Conservation (phyloP, 768 basidiomycete genomes). For the Strobilomyces dryophilus region DNA sequence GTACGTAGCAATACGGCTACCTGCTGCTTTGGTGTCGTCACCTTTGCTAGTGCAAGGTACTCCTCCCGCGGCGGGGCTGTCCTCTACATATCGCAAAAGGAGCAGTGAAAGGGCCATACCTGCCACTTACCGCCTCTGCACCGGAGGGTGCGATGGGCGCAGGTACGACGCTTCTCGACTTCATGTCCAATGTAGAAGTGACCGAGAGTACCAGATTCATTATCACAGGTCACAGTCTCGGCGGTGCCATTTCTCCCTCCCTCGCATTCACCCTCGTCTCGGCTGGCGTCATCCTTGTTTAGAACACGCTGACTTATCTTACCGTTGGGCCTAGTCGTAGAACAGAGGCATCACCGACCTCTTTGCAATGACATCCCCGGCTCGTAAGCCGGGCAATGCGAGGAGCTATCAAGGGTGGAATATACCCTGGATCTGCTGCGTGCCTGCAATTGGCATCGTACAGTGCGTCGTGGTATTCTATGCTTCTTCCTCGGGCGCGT, state of each 20-base stretch:
- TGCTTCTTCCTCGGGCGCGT: not conserved
- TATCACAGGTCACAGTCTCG: constrained; percentile 11
- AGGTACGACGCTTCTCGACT: constrained; percentile 6
- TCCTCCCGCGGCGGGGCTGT: not conserved
- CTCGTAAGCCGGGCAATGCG: not conserved
- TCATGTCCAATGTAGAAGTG: not conserved
- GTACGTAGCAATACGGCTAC: not conserved
- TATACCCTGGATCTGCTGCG: constrained; percentile 10
- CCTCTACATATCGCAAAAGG: constrained; percentile 14
- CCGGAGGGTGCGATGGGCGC: not conserved
- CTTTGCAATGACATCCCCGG: constrained; percentile 2
- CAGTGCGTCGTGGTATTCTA: not conserved
- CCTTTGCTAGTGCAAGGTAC: constrained; percentile 1
- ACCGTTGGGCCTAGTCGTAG: constrained; percentile 12
- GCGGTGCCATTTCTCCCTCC: constrained; percentile 8
- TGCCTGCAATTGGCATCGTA: not conserved
- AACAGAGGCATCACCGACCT: not conserved
- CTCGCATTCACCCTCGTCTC: constrained; percentile 10
- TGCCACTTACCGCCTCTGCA: constrained; percentile 1
- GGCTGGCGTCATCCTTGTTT: not conserved
- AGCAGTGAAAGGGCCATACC: not conserved
- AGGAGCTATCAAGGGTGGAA: constrained; percentile 13
- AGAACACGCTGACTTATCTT: constrained; percentile 36
- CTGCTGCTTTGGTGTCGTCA: not conserved
- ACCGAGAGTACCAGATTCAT: not conserved